Evolutionary conservation across 192 early-diverging fungal species (phyloP).

Genomic region (Radiomyces spectabilis): DNA sequence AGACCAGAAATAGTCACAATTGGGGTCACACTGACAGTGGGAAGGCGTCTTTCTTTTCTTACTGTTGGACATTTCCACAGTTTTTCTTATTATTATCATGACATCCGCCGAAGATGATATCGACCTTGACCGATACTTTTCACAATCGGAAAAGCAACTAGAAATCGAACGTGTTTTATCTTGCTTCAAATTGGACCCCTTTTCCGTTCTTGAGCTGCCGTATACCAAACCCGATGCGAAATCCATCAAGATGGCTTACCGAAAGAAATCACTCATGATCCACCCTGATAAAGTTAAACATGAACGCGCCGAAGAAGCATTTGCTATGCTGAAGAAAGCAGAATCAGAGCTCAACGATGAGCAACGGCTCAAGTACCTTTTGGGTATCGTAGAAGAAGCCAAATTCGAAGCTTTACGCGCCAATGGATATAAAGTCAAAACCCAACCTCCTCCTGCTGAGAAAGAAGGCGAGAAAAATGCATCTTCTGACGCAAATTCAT

Average conservation of each 20-base stretch:
- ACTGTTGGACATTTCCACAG: too few species aligned
- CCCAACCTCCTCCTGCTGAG: background rate
- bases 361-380: slow-evolving; percentile 30
- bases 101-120: too few species aligned
- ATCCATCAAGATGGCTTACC: slow-evolving; percentile 46
- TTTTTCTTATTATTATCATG: too few species aligned
- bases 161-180: slow-evolving; percentile 52
- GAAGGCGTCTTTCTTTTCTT: too few species aligned
- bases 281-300: slow-evolving; percentile 57
- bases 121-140: slow-evolving; percentile 43
- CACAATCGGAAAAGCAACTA: slow-evolving; percentile 44
- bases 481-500: slow-evolving; percentile 23
- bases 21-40: too few species aligned
- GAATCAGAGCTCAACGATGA: slow-evolving; percentile 49
- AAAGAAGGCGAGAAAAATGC: slow-evolving; percentile 22
- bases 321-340: slow-evolving; percentile 49
- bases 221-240: slow-evolving; percentile 32
- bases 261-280: slow-evolving; percentile 54
- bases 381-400: slow-evolving; percentile 49
- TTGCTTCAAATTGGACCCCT: slow-evolving; percentile 49
- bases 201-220: slow-evolving; percentile 44
- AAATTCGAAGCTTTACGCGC: slow-evolving; percentile 30
- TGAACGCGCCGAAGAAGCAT: slow-evolving; percentile 43
- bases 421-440: slow-evolving; percentile 24
- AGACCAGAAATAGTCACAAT: too few species aligned